Base-by-base conservation (phyloP, 2,329 filamentous ascomycete genomes). In the Diaporthe citrichinensis region DNA sequence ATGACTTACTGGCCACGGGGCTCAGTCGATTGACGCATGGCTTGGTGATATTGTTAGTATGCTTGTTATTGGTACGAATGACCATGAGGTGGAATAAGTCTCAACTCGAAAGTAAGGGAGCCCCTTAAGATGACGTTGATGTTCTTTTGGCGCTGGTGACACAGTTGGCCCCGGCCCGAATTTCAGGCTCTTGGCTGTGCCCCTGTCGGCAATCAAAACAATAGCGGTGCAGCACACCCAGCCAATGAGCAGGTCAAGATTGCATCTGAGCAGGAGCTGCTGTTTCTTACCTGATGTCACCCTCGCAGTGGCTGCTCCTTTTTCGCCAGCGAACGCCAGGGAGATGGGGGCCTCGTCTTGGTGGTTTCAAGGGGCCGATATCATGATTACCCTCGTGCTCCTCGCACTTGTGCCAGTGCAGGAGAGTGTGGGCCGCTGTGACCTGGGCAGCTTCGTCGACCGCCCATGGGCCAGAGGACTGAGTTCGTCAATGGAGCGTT, bases 151-250 rank as follows among this genome's bases (percentile, higher is more conserved):
- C 71, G n/a, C 59, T 23, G n/a, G 72, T 74, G 46, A 15, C 62
- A 72, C 62, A 59, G 71, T 12, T 44, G 44, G 69, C 31, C 53
- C 51, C 34, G 14, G 34, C 49, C 39, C 34, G 53, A 59, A 39
- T 39, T 39, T 39, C 36, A 39, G 36, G 25, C 36, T 51, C 71
- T 44, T 62, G 41, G 58, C 72, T 41, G 44, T 34, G 55, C 61
- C 73, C 73, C 69, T 71, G 55, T 73, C 73, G 73, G 69, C 31
- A 75, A 73, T 51, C 36, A 75, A 77, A 77, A 77, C 75, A 44
- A 41, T 71, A 73, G 73, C 57, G 73, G 51, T 23, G 25, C 71
- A 39, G 34, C 44, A 20, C 12, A 10, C 39, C 44, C 10, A 31
- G 51, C 75, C 75, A 76, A 76, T 74, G 59, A 57, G 57, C 14